phyloP scores from a whole-genome alignment of 2,329 filamentous ascomycete genomes.

The Thelonectria discophora region DNA sequence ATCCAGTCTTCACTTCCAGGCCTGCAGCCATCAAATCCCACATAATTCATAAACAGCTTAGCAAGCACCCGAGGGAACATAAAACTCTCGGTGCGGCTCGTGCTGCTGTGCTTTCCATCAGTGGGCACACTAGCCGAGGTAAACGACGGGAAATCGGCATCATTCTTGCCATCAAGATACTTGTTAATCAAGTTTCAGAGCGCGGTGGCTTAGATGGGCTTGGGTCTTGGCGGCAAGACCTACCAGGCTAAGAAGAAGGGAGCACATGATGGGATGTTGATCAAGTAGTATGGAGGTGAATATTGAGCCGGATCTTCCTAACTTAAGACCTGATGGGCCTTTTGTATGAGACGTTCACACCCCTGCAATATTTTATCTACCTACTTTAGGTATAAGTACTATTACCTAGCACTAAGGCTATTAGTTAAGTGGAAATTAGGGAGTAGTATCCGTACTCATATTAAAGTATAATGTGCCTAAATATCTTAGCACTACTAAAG shows the following conservation, averaged over 20 bases:
- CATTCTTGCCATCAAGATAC: conserved; percentile 62
- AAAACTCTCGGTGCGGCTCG: conserved; percentile 46
- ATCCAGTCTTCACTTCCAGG: no score
- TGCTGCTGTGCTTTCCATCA: conserved; percentile 52
- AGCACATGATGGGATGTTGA: conserved; percentile 42
- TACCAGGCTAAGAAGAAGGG: conserved; percentile 46
- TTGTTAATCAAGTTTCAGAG: conserved; percentile 67
- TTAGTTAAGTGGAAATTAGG: not conserved
- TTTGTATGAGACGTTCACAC: not conserved
- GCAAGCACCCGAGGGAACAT: conserved; percentile 38
- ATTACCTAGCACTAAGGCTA: no score
- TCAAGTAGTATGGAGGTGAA: not conserved
- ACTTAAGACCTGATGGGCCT: not conserved
- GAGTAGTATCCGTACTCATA: no score
- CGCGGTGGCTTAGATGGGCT: conserved; percentile 49
- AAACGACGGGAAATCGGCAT: conserved; percentile 53
- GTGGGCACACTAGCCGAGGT: conserved; percentile 55
- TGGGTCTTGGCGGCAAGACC: conserved; percentile 31
- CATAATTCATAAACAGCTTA: conserved; percentile 25
- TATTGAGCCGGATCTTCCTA: not conserved
- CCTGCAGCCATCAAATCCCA: no score
- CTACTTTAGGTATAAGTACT: no score
- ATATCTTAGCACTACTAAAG: no score
- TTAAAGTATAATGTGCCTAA: no score
- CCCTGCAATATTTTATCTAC: no score